Evolutionary conservation across 805 yeast species (phyloP), one percentile per base, ranked within the genome.

Genomic region (Candida dajiaensis): DNA sequence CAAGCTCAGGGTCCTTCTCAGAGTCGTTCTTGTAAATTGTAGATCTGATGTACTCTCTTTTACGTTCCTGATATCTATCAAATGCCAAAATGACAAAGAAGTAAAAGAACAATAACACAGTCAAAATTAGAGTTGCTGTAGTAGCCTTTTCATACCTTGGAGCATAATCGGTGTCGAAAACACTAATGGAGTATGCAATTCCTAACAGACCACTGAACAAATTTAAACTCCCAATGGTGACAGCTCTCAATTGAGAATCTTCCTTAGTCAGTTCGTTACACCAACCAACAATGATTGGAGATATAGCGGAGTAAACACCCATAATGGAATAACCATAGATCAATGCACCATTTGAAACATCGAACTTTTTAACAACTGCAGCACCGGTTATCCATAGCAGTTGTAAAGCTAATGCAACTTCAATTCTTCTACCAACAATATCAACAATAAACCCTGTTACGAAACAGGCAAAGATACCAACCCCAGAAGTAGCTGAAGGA

Each of bases 251-350:
- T 28, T 57, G 59, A n/a, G 46, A 50, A 39, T 56, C 61, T 19
- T 57, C 61, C 35, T 51, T 52, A 3, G 57, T 49, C 44, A 55
- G 29, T 39, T 57, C 59, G 40, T 57, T 57, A 36, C 57, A 51
- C 59, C 61, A 57, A 20, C 51, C 48, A 33, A 52, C 58, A 22
- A 56, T 48, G 20, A 51, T 39, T 11, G 55, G 54, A 2, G 54
- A 50, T 11, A 48, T 41, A 2, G 58, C 56, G 13, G 45, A 48
- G 36, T 42, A 48, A 10, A 52, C 48, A 40, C 58, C 59, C 3
- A 41, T 39, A 15, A 54, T 36, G 15, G 47, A 25, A 38, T 50
- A 56, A 0, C 55, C 58, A 36, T 42, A 46, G 29, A 56, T 43
- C 33, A 50, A 43, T n/a, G 53, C 49, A 19, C 42, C 49, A 29